Base-by-base conservation (phyloP, 352 stramenopile genomes). In the Phytophthora colocasiae region DNA sequence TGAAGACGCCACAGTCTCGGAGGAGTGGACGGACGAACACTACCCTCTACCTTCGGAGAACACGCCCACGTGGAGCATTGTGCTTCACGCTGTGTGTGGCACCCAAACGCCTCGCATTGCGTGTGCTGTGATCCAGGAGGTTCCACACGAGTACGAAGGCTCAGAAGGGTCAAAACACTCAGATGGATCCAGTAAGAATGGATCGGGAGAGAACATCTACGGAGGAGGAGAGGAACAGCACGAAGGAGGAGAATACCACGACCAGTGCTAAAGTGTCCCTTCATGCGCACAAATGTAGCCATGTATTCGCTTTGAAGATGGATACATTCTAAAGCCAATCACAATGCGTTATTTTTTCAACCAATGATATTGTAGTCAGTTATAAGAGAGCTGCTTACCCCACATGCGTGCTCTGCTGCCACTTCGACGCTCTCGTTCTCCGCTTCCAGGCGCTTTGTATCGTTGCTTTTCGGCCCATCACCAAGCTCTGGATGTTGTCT, bases 81-180 rank as follows among this genome's bases (percentile, higher is more conserved):
- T 90, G 27, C 64, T 93, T 50, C 84, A 90, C 52, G 80, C 81
- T 2, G 75, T 87, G 6, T 93, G 82, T 52, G 68, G 69, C 49
- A 73, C 57, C 4, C 66, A 77, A 14, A 53, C 77, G 0, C 81
- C 82, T 31, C 77, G 80, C 6, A 71, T 91, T 51, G 69, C 78
- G 1, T 87, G 82, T 34, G 81, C 81, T 9, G 47, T 80, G 22
- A 63, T 52, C 56, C 56, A 43, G n/a, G 38, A 22, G 15, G 38
- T 19, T 43, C 4, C n/a, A 8, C 14, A 43, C 14, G n/a, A 43
- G 38, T 10, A 43, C 38, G 14, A 22, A 43, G 4, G 38, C 14
- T n/a, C 38, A 14, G n/a, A 8, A 19, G n/a, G 15, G 3, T n/a
- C 14, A 43, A 15, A 11, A 3, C 14, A 43, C 38, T 22, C 38